A percentile compares a stretch with the other conserved stretches of the same genome.
Evolutionary conservation across 2,329 filamentous ascomycete species (phyloP).

Genomic region (Akanthomyces uredinophilus): DNA sequence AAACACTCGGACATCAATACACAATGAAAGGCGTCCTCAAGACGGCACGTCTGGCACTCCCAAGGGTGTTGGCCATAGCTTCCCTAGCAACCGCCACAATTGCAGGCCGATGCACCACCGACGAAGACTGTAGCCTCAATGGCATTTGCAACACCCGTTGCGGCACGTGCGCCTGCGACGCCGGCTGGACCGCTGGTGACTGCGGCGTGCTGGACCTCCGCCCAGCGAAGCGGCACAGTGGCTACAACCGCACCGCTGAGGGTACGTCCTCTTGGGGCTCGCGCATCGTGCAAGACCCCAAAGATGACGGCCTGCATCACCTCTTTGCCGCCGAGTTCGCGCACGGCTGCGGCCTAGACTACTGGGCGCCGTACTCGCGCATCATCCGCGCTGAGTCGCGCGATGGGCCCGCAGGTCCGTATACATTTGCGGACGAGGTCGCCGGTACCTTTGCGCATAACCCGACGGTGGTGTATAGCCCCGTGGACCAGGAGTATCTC

Average conservation of each 20-base stretch:
- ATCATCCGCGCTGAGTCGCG: slow-evolving; percentile 41
- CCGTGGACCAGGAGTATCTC: slow-evolving; percentile 38
- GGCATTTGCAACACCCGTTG: slow-evolving; percentile 21
- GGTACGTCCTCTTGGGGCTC: slow-evolving; percentile 45
- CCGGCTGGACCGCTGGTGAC: slow-evolving; percentile 39
- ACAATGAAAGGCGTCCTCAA: slow-evolving; percentile 1
- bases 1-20: not conserved
- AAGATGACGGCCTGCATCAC: slow-evolving; percentile 35
- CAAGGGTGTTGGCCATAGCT: not conserved
- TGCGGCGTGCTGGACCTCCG: slow-evolving; percentile 41
- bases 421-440: slow-evolving; percentile 35
- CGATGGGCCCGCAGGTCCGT: slow-evolving; percentile 39
- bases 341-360: slow-evolving; percentile 39
- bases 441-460: slow-evolving; percentile 42
- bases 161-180: slow-evolving; percentile 28
- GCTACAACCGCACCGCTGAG: slow-evolving; percentile 40
- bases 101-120: slow-evolving; percentile 16
- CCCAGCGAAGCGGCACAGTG: slow-evolving; percentile 34
- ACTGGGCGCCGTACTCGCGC: slow-evolving; percentile 43
- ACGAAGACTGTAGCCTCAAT: slow-evolving; percentile 29
- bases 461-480: slow-evolving; percentile 39
- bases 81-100: not conserved
- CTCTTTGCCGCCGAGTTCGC: slow-evolving; percentile 41
- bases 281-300: slow-evolving; percentile 39
- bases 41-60: not conserved